A percentile compares a stretch with the other conserved stretches of the same genome.
Evolutionary conservation across 1,139 yeast species (phyloP).

Genomic region (Hemisphaericaspora xylofermentans): DNA sequence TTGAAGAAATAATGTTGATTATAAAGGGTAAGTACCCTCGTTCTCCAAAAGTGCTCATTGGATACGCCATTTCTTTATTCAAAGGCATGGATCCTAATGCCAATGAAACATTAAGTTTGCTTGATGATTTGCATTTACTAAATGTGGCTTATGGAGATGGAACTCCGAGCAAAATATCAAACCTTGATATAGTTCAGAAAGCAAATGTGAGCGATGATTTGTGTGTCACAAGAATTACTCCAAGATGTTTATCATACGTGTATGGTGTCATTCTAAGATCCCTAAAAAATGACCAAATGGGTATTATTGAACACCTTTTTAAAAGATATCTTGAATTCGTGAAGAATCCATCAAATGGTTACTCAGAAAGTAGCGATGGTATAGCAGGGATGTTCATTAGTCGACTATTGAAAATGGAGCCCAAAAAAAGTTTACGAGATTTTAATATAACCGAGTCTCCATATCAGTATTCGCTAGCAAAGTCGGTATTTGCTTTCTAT

Average conservation of each 20-base stretch:
- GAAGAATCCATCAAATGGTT: conserved; percentile 1
- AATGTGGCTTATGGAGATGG: conserved; percentile 23
- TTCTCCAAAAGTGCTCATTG: conserved; percentile 38
- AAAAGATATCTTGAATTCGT: conserved; percentile 17
- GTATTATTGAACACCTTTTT: conserved; percentile 19
- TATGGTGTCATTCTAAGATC: conserved; percentile 28
- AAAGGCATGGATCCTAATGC: conserved; percentile 11
- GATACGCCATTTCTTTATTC: conserved; percentile 37
- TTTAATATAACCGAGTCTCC: conserved; percentile 8
- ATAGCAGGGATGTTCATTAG: conserved; percentile 25
- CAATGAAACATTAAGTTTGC: conserved; percentile 18
- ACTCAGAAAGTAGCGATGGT: conserved; percentile 21
- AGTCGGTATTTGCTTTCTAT: conserved; percentile 28
- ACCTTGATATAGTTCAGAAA: conserved; percentile 18
- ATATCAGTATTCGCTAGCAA: conserved; percentile 30
- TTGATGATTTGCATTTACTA: conserved; percentile 28
- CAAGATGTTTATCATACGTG: conserved; percentile 24
- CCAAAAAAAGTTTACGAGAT: conserved; percentile 10
- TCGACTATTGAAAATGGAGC: conserved; percentile 17
- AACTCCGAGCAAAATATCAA: conserved; percentile 10
- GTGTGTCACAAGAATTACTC: conserved; percentile 24
- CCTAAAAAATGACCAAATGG: conserved; percentile 10
- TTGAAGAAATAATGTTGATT: conserved; percentile 32
- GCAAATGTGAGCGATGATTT: conserved; percentile 36
- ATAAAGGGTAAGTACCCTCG: conserved; percentile 30